Evolutionary conservation across 2,329 filamentous ascomycete genomes (phyloP).

Genomic region (Volutella citrinella): DNA sequence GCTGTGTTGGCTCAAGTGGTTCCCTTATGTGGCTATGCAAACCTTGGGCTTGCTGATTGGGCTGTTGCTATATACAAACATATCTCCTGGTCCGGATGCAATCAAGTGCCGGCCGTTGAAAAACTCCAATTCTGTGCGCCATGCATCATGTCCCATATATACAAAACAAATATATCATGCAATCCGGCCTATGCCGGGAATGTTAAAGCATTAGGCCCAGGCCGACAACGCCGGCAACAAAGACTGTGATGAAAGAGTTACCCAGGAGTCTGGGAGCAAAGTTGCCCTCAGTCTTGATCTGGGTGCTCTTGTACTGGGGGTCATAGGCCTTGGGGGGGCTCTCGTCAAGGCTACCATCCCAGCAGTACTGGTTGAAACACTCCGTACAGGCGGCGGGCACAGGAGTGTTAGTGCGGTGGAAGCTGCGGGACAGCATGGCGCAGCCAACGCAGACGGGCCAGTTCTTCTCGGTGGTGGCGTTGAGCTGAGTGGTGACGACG

Average conservation of each 20-base stretch:
- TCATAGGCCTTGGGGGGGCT: constrained; percentile 31
- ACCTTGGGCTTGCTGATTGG: too few relatives aligned
- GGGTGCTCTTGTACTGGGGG: constrained; percentile 25
- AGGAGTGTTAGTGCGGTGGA: constrained; percentile 64
- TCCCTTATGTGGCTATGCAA: too few relatives aligned
- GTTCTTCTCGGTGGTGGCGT: constrained; percentile 67
- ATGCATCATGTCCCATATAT: too few relatives aligned
- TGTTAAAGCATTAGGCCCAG: constrained; percentile 14
- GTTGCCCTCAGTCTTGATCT: constrained; percentile 24
- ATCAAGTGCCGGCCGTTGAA: too few relatives aligned
- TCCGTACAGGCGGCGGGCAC: constrained; percentile 69
- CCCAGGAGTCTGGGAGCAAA: constrained; percentile 14
- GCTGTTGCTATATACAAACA: too few relatives aligned
- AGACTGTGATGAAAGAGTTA: constrained; percentile 13
- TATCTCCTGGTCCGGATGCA: too few relatives aligned
- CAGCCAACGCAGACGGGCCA: constrained; percentile 89
- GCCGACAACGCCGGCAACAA: constrained; percentile 17
- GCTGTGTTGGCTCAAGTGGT: too few relatives aligned
- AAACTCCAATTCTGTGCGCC: too few relatives aligned
- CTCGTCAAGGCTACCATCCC: constrained; percentile 69
- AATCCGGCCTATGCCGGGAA: constrained; percentile 7
- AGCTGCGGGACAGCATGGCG: constrained; percentile 75
- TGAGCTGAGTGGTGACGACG: constrained; percentile 78
- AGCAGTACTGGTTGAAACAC: constrained; percentile 87
- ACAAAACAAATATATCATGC: constrained; percentile 1